These are phyloP conservation scores for Vachellia collinsii DNA, from an alignment of 306 rosid species.

Conservation along the genomic window DNA sequence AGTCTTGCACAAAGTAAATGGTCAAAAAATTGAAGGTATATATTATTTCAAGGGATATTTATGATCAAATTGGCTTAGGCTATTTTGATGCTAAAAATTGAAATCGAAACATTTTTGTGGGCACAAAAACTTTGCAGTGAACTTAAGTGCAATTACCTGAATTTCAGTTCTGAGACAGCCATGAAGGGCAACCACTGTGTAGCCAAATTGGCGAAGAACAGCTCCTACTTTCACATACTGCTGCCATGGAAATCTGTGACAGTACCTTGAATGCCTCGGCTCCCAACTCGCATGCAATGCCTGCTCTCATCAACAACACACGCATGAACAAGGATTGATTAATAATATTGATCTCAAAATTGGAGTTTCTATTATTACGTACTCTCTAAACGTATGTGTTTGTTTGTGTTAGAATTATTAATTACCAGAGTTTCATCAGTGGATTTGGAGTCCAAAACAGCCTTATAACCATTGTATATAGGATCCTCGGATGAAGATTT, in stretches of 20 bases:
- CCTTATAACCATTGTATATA: conserved; percentile 73
- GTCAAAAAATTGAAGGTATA: no score
- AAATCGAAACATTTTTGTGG: no score
- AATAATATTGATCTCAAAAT: conserved; percentile 6
- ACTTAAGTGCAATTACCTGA: conserved; percentile 50
- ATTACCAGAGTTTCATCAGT: conserved; percentile 74
- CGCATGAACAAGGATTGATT: not conserved
- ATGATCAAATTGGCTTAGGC: no score
- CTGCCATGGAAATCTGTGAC: conserved; percentile 77
- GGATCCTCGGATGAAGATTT: conserved; percentile 56
- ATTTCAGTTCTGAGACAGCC: conserved; percentile 84
- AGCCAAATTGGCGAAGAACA: conserved; percentile 92
- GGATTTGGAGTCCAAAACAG: conserved; percentile 88
- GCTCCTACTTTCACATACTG: conserved; percentile 83
- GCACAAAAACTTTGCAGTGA: no score
- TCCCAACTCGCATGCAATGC: conserved; percentile 96
- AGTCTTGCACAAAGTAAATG: no score
- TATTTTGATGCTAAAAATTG: not conserved
- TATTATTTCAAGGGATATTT: no score
- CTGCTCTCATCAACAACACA: conserved; percentile 43
- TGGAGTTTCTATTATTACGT: not conserved
- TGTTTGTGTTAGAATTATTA: conserved; percentile 15
- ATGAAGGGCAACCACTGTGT: conserved; percentile 83
- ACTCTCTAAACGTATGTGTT: not conserved
- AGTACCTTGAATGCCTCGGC: conserved; percentile 80